Evolutionary conservation across 768 basidiomycete species (phyloP).

Genomic region (Boletus sp.): DNA sequence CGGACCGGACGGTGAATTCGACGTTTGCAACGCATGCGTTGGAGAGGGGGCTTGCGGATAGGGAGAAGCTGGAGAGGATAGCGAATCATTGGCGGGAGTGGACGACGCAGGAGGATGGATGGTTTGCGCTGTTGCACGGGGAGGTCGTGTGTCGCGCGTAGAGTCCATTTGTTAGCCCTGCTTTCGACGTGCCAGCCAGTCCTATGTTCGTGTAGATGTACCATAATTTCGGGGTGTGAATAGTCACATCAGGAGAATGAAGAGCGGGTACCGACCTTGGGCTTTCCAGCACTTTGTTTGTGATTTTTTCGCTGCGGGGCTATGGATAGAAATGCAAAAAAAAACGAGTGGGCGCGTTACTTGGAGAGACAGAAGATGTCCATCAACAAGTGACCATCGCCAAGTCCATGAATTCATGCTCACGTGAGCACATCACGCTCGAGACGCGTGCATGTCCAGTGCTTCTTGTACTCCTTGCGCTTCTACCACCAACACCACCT

Average conservation of each 20-base stretch:
- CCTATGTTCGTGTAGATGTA: background rate
- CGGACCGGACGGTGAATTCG: conserved; percentile 36
- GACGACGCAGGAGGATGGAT: conserved; percentile 33
- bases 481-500: background rate
- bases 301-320: too few species aligned
- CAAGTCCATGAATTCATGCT: background rate
- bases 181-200: too few species aligned
- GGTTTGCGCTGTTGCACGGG: conserved; percentile 34
- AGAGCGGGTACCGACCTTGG: too few species aligned
- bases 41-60: conserved; percentile 22
- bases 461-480: background rate
- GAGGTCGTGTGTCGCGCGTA: conserved; percentile 32
- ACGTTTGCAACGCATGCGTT: conserved; percentile 33
- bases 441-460: background rate
- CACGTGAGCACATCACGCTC: conserved; percentile 3
- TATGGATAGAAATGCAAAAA: too few species aligned
- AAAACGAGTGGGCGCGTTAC: too few species aligned
- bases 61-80: conserved; percentile 24
- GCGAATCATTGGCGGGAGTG: conserved; percentile 29
- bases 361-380: too few species aligned
- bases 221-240: too few species aligned
- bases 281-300: too few species aligned
- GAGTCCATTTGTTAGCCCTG: conserved; percentile 16
- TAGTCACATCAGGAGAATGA: too few species aligned
- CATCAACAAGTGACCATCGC: too few species aligned